A percentile compares a stretch with the other conserved stretches of the same genome.
Evolutionary conservation across 1,139 yeast genomes (phyloP).

Genomic region (Pichia sp.): DNA sequence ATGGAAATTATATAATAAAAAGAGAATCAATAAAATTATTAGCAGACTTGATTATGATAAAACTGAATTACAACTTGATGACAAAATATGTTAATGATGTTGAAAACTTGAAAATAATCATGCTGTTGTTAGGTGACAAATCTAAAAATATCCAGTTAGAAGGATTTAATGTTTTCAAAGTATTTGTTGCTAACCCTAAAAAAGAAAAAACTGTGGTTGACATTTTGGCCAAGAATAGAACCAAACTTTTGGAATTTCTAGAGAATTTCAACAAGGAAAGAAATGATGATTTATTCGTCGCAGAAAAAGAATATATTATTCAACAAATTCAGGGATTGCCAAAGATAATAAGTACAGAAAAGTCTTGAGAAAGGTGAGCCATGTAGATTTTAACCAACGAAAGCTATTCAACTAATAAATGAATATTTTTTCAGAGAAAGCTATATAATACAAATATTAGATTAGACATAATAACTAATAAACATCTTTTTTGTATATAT

Average conservation of each 20-base stretch:
- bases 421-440: too few relatives aligned
- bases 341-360: conserved; percentile 29
- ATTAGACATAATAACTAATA: too few relatives aligned
- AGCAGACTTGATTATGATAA: conserved; percentile 66
- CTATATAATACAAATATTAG: too few relatives aligned
- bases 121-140: conserved; percentile 82
- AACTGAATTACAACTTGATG: conserved; percentile 69
- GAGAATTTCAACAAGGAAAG: conserved; percentile 56
- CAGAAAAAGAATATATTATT: conserved; percentile 76
- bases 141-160: conserved; percentile 85
- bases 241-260: conserved; percentile 65
- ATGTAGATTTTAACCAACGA: background rate
- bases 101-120: conserved; percentile 74
- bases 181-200: conserved; percentile 90
- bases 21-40: conserved; percentile 82
- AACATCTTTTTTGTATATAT: too few relatives aligned
- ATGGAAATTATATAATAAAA: conserved; percentile 83
- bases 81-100: conserved; percentile 73
- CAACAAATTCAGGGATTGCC: conserved; percentile 71
- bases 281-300: conserved; percentile 57
- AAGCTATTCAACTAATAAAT: too few relatives aligned
- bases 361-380: background rate
- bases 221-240: conserved; percentile 75
- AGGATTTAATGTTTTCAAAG: conserved; percentile 89
- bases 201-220: conserved; percentile 76